phyloP scores from a whole-genome alignment of 23 red algal genomes.

The Gracilaria domingensis region DNA sequence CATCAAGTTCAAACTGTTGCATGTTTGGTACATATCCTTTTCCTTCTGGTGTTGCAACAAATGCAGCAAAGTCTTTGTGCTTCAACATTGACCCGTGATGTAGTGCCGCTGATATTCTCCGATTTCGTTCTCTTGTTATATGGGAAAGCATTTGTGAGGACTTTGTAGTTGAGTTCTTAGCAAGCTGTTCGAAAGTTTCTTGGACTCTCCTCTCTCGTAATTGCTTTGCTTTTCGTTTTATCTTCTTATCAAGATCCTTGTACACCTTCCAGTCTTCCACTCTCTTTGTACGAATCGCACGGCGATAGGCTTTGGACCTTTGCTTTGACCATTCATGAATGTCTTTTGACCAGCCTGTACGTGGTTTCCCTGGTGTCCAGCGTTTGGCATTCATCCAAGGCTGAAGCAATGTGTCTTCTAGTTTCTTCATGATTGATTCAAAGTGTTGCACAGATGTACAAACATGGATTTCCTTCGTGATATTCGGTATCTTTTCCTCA shows the following conservation, averaged over 20 bases:
- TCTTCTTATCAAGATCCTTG: background rate
- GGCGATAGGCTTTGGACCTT: constrained; percentile 14
- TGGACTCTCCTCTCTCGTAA: background rate
- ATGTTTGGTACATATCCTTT: constrained; percentile 8
- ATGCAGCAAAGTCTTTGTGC: background rate
- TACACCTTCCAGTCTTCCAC: background rate
- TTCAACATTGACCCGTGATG: background rate
- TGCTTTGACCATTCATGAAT: constrained; percentile 10
- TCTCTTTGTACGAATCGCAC: background rate
- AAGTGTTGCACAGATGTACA: background rate
- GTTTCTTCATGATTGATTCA: background rate
- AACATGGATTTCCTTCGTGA: background rate
- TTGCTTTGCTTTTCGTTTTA: constrained; percentile 22
- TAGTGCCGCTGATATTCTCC: background rate
- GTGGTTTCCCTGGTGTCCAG: background rate
- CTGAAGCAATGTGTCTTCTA: background rate
- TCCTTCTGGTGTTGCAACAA: constrained; percentile 4
- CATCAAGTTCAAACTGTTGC: background rate
- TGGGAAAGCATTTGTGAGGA: constrained; percentile 4
- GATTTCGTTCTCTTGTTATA: background rate
- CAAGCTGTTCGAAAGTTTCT: background rate
- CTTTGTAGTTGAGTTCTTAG: background rate
- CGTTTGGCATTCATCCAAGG: background rate
- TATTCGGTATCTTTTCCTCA: background rate
- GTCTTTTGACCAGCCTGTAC: background rate